A percentile compares a stretch with the other conserved stretches of the same genome.
Conservation (phyloP, 768 basidiomycete species). For the Hericium erinaceus region DNA sequence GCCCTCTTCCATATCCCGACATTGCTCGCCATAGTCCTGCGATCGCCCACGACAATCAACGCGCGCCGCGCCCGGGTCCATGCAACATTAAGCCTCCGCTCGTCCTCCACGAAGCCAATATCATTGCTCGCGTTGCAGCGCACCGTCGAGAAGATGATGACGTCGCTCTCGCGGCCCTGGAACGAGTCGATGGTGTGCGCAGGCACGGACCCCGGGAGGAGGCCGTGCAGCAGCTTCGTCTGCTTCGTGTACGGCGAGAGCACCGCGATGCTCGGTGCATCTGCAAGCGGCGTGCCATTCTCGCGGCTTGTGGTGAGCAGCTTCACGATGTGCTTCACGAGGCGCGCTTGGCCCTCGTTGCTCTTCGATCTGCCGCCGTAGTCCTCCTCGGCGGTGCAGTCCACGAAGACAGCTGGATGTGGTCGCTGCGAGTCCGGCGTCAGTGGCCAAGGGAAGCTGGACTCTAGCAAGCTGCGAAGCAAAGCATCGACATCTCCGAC, state of each 20-base stretch:
- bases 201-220: constrained; percentile 22
- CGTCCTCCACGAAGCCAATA: constrained; percentile 59
- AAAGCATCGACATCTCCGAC: constrained; percentile 20
- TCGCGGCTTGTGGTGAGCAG: constrained; percentile 25
- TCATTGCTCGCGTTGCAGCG: constrained; percentile 50
- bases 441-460: constrained; percentile 52
- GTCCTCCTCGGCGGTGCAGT: constrained; percentile 49
- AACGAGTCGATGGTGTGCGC: constrained; percentile 53
- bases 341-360: constrained; percentile 47
- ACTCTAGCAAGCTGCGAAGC: constrained; percentile 24
- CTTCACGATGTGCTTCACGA: constrained; percentile 38
- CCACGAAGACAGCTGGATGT: constrained; percentile 49
- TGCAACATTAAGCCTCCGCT: constrained; percentile 54
- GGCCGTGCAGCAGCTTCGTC: constrained; percentile 33
- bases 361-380: constrained; percentile 51
- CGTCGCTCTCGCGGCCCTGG: constrained; percentile 60
- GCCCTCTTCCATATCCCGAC: constrained; percentile 47
- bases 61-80: constrained; percentile 58
- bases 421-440: constrained; percentile 18
- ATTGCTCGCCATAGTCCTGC: constrained; percentile 33
- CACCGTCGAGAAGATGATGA: constrained; percentile 58
- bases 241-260: constrained; percentile 59
- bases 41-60: constrained; percentile 53
- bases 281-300: neutral
- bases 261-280: constrained; percentile 28